Evolutionary conservation across 2,329 filamentous ascomycete genomes (phyloP), one percentile per base, ranked within the genome.

Genomic region (Phaeosphaeriaceae sp.): DNA sequence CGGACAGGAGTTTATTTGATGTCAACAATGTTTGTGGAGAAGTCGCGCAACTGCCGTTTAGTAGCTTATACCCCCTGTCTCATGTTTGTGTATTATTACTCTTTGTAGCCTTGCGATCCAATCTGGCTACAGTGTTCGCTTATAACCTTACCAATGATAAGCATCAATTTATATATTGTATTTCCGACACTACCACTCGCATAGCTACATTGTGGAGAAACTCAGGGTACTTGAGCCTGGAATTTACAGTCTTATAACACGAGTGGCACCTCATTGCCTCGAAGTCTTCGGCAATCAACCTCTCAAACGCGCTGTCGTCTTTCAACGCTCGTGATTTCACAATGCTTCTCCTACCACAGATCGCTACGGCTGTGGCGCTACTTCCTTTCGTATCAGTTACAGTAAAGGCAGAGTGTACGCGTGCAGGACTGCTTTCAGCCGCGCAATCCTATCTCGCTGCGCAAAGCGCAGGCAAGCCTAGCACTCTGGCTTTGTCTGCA

Each of bases 361-460:
- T n/a, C 17, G 9, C 33, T 41, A 11, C 11, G 10, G 9, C 53
- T n/a, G 25, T 25, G 21, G 15, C 44, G 1, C 41, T 48, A 40
- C 19, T 56, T 13, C 17, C 48, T 10, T 21, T 58, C 11, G 15
- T 42, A 24, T 22, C 33, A 13, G 20, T 50, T 24, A 31, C 27
- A 25, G 48, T 49, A 10, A 57, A 62, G 25, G 63, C 62, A 55
- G 63, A 66, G 27, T 74, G 69, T 51, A 70, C 69, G 10, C 69
- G 68, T 47, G 70, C 66, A 47, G 65, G 63, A n/a, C 66, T 74
- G 10, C 60, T 72, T 7, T 54, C 64, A 21, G 62, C 65, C 1
- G 69, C 71, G 10, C n/a, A 69, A 19, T 61, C 61, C 36, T 73
- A 73, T 48, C 52, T 74, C 45, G 48, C 60, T 6, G 70, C 70